Percentiles rank a stretch among this genome's conserved stretches.
Conservation (phyloP, 768 basidiomycete species). For the Cubamyces lactineus region DNA sequence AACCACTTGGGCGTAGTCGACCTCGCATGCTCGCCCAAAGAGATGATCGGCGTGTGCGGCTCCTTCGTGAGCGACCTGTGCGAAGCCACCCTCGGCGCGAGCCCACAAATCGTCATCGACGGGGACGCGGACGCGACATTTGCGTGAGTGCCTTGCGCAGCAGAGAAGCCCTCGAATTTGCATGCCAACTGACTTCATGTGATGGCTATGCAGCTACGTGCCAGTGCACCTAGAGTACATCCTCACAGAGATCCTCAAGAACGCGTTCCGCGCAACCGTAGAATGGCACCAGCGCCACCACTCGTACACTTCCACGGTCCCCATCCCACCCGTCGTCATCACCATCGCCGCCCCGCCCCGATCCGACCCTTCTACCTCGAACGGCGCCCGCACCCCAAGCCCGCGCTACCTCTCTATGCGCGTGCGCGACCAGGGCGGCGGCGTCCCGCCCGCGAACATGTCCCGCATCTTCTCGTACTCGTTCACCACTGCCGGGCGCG, state of each 20-base stretch:
- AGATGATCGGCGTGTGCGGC: constrained; percentile 78
- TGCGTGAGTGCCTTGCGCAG: constrained; percentile 55
- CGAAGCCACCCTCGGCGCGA: constrained; percentile 78
- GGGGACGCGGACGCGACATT: constrained; percentile 74
- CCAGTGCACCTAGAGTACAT: constrained; percentile 93
- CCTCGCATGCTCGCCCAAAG: constrained; percentile 66
- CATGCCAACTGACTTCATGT: no score
- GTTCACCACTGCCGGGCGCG: constrained; percentile 80
- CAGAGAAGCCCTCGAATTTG: background rate
- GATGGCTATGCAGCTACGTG: constrained; percentile 61
- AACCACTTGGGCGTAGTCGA: constrained; percentile 75
- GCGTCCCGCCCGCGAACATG: constrained; percentile 75
- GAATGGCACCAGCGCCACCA: constrained; percentile 61
- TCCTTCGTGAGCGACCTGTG: constrained; percentile 86
- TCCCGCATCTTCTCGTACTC: constrained; percentile 87
- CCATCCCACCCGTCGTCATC: constrained; percentile 65
- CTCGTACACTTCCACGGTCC: constrained; percentile 27
- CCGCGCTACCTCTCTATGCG: constrained; percentile 70
- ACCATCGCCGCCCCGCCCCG: constrained; percentile 67
- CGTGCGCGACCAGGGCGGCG: constrained; percentile 86
- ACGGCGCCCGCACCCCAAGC: constrained; percentile 53
- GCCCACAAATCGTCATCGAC: constrained; percentile 69
- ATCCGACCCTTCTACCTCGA: constrained; percentile 41
- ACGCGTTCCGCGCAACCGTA: constrained; percentile 87
- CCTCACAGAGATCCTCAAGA: constrained; percentile 88